A percentile compares a stretch with the other conserved stretches of the same genome.
phyloP scores from a whole-genome alignment of 2,329 filamentous ascomycete species.

The Fulvia fulva region DNA sequence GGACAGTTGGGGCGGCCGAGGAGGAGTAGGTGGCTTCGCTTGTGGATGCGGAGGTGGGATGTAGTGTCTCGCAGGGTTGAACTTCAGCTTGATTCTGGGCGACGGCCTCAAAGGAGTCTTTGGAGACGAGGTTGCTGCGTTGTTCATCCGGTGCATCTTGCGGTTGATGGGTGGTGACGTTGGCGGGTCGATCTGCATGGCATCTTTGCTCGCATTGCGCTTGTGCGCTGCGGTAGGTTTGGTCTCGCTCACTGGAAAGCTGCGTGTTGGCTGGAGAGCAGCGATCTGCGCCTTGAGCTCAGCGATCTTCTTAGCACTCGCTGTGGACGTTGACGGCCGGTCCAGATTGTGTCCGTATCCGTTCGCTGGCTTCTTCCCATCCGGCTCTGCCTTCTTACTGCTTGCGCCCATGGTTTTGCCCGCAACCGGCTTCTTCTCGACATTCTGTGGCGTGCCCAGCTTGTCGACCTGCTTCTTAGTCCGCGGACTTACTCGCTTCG shows the following conservation, averaged over 20 bases:
- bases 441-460: constrained; percentile 18
- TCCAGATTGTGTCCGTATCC: constrained; percentile 5
- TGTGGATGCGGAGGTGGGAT: constrained; percentile 32
- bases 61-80: constrained; percentile 18
- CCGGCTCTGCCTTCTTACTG: constrained; percentile 12
- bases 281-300: constrained; percentile 31
- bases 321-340: constrained; percentile 11
- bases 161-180: constrained; percentile 19
- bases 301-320: constrained; percentile 24
- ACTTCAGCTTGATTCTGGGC: constrained; percentile 30
- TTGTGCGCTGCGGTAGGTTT: constrained; percentile 14
- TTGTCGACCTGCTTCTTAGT: constrained; percentile 30
- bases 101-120: constrained; percentile 20
- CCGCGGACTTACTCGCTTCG: constrained; percentile 31
- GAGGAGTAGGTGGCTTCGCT: constrained; percentile 26
- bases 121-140: constrained; percentile 16
- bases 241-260: constrained; percentile 18
- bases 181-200: constrained; percentile 7
- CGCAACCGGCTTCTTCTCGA: constrained; percentile 14
- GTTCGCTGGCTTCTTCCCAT: constrained; percentile 11
- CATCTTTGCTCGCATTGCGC: constrained; percentile 21
- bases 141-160: constrained; percentile 18
- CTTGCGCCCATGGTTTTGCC: constrained; percentile 15
- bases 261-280: constrained; percentile 26
- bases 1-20: constrained; percentile 27